phyloP scores from a whole-genome alignment of 345 rosid genomes.

The Lumnitzera racemosa region DNA sequence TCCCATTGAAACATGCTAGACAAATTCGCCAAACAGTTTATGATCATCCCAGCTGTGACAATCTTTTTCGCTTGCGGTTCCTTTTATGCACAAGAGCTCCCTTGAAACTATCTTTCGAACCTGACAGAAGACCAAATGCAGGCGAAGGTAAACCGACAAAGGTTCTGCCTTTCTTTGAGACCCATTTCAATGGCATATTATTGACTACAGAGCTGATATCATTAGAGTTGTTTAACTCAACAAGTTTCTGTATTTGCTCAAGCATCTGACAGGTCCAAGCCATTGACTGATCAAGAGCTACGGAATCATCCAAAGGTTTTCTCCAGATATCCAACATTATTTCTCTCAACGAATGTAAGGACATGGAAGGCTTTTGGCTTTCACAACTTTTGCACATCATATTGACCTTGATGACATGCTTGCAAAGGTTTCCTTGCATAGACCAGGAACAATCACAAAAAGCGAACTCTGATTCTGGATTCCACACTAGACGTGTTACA shows the following conservation, averaged over 20 bases:
- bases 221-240: slow-evolving; percentile 43
- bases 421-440: slow-evolving; percentile 88
- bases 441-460: slow-evolving; percentile 92
- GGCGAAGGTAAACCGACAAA: slow-evolving; percentile 68
- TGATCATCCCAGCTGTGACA: slow-evolving; percentile 39
- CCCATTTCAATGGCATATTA: slow-evolving; percentile 70
- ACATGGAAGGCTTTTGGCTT: slow-evolving; percentile 51
- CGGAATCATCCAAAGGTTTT: slow-evolving; percentile 72
- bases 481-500: slow-evolving; percentile 61
- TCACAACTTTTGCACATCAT: slow-evolving; percentile 40
- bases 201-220: slow-evolving; percentile 56
- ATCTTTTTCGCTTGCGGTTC: slow-evolving; percentile 39
- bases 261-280: slow-evolving; percentile 77
- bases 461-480: slow-evolving; percentile 91
- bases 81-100: slow-evolving; percentile 15
- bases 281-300: slow-evolving; percentile 58
- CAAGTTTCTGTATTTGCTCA: slow-evolving; percentile 70
- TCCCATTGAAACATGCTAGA: neutral
- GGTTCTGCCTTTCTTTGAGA: slow-evolving; percentile 69
- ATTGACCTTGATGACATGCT: slow-evolving; percentile 85
- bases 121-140: slow-evolving; percentile 24
- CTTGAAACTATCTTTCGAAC: slow-evolving; percentile 19
- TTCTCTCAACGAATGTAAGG: slow-evolving; percentile 53
- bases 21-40: neutral
- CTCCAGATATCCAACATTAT: slow-evolving; percentile 40